Conservation (phyloP, 2,329 filamentous ascomycete genomes). For the Fusarium sp. region DNA sequence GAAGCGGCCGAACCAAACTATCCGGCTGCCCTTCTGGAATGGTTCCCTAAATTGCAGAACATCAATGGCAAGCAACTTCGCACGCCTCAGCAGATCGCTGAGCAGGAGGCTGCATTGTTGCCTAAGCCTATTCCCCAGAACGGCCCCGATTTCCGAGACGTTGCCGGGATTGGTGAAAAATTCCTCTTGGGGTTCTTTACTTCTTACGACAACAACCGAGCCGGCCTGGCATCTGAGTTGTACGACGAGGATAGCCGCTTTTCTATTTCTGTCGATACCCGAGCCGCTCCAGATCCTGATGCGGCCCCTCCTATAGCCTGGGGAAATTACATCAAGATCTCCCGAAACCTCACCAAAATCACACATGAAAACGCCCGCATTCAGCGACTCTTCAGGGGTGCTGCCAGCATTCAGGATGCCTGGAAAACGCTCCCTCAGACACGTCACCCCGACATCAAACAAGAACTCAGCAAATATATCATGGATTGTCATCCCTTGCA, state of each 20-base stretch:
- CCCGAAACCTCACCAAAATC: conserved; percentile 81
- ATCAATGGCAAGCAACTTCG: conserved; percentile 82
- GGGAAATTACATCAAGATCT: conserved; percentile 80
- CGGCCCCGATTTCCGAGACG: conserved; percentile 78
- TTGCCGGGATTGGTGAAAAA: conserved; percentile 77
- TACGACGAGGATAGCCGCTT: conserved; percentile 84
- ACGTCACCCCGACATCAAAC: conserved; percentile 76
- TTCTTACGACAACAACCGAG: conserved; percentile 78
- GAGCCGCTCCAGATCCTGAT: conserved; percentile 61
- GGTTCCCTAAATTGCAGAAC: conserved; percentile 84
- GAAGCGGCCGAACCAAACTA: conserved; percentile 69
- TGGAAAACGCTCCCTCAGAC: conserved; percentile 80
- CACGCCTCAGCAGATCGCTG: conserved; percentile 75
- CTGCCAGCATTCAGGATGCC: conserved; percentile 71
- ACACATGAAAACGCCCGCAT: conserved; percentile 69
- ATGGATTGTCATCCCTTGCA: conserved; percentile 83
- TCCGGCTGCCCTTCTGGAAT: conserved; percentile 76
- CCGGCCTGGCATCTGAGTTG: conserved; percentile 70
- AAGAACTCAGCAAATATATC: conserved; percentile 78
- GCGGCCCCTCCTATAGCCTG: conserved; percentile 66
- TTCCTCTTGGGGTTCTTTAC: conserved; percentile 81
- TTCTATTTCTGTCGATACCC: conserved; percentile 78
- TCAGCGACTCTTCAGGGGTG: conserved; percentile 74
- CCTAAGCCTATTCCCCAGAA: conserved; percentile 71
- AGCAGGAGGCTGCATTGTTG: conserved; percentile 61